phyloP scores from a whole-genome alignment of 257 asterid species.

The Nicotiana benthamiana region DNA sequence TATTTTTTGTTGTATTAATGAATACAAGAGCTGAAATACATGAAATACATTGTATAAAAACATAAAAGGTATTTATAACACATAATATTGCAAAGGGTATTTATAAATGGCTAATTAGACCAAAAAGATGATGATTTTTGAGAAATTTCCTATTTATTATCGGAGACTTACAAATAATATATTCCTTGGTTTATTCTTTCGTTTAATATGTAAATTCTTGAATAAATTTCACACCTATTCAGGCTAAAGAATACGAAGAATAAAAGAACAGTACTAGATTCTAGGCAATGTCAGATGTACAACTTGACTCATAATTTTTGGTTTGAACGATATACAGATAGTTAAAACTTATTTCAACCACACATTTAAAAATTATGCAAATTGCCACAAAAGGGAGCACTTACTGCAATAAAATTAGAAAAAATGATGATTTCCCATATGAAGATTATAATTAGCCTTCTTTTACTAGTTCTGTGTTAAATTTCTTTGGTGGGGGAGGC shows the following conservation, averaged over 20 bases:
- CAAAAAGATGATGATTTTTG: too few relatives aligned
- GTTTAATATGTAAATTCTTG: background rate
- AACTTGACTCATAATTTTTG: background rate
- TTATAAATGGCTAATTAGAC: too few relatives aligned
- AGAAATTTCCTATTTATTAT: background rate
- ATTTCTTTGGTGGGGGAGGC: too few relatives aligned
- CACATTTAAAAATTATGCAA: background rate
- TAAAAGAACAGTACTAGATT: background rate
- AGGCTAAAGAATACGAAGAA: background rate
- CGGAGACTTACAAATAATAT: background rate
- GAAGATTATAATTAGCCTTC: too few relatives aligned
- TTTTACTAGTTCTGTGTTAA: too few relatives aligned
- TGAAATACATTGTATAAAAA: too few relatives aligned
- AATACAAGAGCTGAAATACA: too few relatives aligned
- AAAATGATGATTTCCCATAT: background rate
- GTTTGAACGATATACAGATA: background rate
- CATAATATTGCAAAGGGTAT: too few relatives aligned
- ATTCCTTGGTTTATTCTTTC: background rate
- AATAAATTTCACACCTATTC: background rate
- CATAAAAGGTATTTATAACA: too few relatives aligned
- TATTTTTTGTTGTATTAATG: too few relatives aligned
- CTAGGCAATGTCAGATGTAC: background rate
- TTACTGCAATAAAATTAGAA: background rate
- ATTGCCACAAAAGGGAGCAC: background rate
- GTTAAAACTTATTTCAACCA: background rate